These are phyloP conservation scores for Neofusicoccum sp. DNA, from an alignment of 2,329 filamentous ascomycete genomes.

Conservation along the genomic window DNA sequence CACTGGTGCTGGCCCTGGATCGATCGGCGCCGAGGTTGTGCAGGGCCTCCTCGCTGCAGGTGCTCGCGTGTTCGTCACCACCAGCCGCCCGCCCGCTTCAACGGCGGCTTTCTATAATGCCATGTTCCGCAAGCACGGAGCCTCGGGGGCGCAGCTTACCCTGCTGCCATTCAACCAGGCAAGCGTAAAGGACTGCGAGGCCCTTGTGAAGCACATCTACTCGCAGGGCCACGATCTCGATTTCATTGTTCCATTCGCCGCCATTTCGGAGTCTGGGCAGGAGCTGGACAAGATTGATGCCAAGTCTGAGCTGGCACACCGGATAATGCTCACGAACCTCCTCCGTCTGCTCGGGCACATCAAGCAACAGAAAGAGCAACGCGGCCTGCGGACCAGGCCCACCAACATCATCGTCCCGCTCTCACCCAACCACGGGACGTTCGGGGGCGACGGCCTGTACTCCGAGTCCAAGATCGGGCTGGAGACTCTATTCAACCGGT, in stretches of 20 bases:
- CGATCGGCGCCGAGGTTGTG: slow-evolving; percentile 38
- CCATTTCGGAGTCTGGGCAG: slow-evolving; percentile 37
- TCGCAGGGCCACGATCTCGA: slow-evolving; percentile 32
- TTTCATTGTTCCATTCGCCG: slow-evolving; percentile 45
- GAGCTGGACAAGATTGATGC: slow-evolving; percentile 37
- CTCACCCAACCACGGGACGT: slow-evolving; percentile 46
- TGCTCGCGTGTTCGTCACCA: slow-evolving; percentile 41
- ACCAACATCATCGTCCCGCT: slow-evolving; percentile 45
- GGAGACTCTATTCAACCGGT: slow-evolving; percentile 37
- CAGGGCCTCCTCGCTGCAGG: slow-evolving; percentile 33
- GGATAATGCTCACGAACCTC: slow-evolving; percentile 42
- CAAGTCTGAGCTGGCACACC: slow-evolving; percentile 39
- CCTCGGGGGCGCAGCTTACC: slow-evolving; percentile 32
- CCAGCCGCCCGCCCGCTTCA: slow-evolving; percentile 31
- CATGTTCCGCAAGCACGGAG: slow-evolving; percentile 35
- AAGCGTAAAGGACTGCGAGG: slow-evolving; percentile 40
- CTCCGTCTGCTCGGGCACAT: slow-evolving; percentile 40
- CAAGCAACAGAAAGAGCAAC: slow-evolving; percentile 30
- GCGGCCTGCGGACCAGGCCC: too few relatives aligned
- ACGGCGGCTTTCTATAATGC: slow-evolving; percentile 34
- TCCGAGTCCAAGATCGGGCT: slow-evolving; percentile 46
- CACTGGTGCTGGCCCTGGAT: slow-evolving; percentile 38
- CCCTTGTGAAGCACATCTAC: slow-evolving; percentile 41
- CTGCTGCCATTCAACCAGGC: slow-evolving; percentile 43
- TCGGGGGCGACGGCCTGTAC: slow-evolving; percentile 47